Base-by-base conservation (phyloP, 208 protist genomes). In the Acanthamoeba sp. region DNA sequence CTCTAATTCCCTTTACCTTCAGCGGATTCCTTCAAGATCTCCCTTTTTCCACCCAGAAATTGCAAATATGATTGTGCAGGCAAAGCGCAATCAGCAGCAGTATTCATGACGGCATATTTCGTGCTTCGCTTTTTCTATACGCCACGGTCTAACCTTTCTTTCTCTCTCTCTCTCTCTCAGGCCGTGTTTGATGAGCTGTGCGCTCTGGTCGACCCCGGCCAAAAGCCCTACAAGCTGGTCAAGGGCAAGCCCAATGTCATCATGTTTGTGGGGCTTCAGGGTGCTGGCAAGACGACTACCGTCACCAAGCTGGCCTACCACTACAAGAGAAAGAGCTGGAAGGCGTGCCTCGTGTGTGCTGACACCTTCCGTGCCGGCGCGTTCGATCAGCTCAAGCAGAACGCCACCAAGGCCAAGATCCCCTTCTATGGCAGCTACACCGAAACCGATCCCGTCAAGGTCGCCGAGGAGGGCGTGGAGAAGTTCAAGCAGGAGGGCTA, bases 211-310 rank as follows among this genome's bases (percentile, higher is more conserved):
- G 99, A 99, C 96, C 99, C 99, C 2, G 99, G 98, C 22, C 97
- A 98, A 32, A 96, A 98, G 94, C 98, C 99, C n/a, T 99, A 98
- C 96, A 95, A 98, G 85, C 99, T 99, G 6, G 97, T 95, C 82
- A 99, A 99, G 95, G 98, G 98, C 52, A 98, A 99, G 95, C 95
- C 97, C 9, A 99, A 99, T 95, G 97, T 99, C 22, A 98, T 99
- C 85, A 99, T 99, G 99, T 99, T 99, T 97, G 99, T 99, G 2
- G 99, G 99, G 64, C 97, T 99, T 80, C 99, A 99, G 95, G 94
- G 97, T 76, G 76, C 96, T n/a, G 98, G 98, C 95, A 99, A 99
- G 90, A 99, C 99, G 10, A 99, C 99, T 6, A 99, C 99, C 22
- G 99, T 98, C 94, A 99, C 99, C n/a, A 95, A 97, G 93, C 89